Evolutionary conservation across 352 stramenopile genomes (phyloP).

Genomic region (Phytophthora kernoviae): DNA sequence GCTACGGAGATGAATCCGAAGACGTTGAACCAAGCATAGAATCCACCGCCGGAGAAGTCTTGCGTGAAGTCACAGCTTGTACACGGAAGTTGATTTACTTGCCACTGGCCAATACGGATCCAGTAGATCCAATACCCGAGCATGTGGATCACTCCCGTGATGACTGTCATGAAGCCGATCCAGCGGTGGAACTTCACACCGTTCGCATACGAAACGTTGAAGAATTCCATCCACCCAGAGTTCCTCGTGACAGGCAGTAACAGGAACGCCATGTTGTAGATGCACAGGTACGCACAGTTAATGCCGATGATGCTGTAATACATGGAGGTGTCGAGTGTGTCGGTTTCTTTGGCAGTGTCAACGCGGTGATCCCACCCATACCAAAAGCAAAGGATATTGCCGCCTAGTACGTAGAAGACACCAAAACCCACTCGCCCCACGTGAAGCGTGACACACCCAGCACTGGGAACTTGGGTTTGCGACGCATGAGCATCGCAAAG

Average conservation of each 20-base stretch:
- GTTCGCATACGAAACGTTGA: conserved; percentile 66
- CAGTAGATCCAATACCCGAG: conserved; percentile 56
- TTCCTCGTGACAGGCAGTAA: conserved; percentile 62
- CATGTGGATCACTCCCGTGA: conserved; percentile 54
- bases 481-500: conserved; percentile 49
- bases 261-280: conserved; percentile 82
- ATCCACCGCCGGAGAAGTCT: conserved; percentile 44
- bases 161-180: conserved; percentile 61
- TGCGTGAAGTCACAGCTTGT: conserved; percentile 51
- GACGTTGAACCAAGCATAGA: conserved; percentile 71
- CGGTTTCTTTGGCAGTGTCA: conserved; percentile 27
- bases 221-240: conserved; percentile 71
- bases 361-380: conserved; percentile 60
- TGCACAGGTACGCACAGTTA: conserved; percentile 52
- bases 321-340: conserved; percentile 52
- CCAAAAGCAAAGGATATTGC: conserved; percentile 66
- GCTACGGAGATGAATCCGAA: conserved; percentile 57
- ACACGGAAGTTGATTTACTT: conserved; percentile 54
- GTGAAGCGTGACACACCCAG: conserved; percentile 52
- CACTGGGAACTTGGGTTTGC: conserved; percentile 49
- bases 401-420: conserved; percentile 55
- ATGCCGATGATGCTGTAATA: conserved; percentile 65
- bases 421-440: conserved; percentile 63
- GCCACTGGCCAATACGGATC: conserved; percentile 45
- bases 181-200: conserved; percentile 68